A percentile compares a stretch with the other conserved stretches of the same genome.
These are phyloP conservation scores for Ceratocystis papillata DNA, from an alignment of 2,329 filamentous ascomycete species.

Conservation along the genomic window DNA sequence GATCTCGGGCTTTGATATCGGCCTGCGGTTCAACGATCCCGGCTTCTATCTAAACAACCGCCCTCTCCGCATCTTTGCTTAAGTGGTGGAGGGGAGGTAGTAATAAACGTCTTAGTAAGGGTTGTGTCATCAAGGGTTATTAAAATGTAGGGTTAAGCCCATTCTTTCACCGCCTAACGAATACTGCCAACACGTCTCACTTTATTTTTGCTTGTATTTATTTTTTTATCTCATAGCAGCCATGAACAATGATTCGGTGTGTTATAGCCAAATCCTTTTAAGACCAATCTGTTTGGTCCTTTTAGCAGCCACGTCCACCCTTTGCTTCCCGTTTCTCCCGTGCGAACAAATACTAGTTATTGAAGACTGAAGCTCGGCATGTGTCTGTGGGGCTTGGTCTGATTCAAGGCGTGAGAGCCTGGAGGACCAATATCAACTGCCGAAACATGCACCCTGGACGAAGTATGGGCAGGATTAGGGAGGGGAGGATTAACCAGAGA, in stretches of 20 bases:
- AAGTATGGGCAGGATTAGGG: conserved; percentile 1
- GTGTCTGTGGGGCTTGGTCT: neutral
- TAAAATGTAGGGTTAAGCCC: neutral
- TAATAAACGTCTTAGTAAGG: neutral
- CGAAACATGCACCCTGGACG: neutral
- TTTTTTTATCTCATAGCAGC: neutral
- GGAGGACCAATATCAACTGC: neutral
- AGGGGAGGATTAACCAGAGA: neutral
- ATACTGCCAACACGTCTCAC: neutral
- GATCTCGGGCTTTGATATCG: conserved; percentile 54
- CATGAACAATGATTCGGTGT: neutral
- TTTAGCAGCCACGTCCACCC: neutral
- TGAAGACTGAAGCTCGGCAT: neutral
- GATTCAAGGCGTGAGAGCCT: conserved; percentile 9
- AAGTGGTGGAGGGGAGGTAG: conserved; percentile 24
- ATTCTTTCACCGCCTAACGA: neutral
- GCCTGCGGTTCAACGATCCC: conserved; percentile 65
- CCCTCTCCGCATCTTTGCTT: conserved; percentile 45
- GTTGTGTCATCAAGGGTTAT: neutral
- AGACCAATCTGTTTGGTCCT: neutral
- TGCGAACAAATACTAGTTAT: neutral
- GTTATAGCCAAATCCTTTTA: conserved; percentile 7
- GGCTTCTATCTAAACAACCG: conserved; percentile 33
- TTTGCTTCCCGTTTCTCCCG: neutral
- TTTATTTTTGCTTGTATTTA: neutral